Evolutionary conservation across 441 rosid genomes (phyloP).

Genomic region (Syzygium syzygioides): DNA sequence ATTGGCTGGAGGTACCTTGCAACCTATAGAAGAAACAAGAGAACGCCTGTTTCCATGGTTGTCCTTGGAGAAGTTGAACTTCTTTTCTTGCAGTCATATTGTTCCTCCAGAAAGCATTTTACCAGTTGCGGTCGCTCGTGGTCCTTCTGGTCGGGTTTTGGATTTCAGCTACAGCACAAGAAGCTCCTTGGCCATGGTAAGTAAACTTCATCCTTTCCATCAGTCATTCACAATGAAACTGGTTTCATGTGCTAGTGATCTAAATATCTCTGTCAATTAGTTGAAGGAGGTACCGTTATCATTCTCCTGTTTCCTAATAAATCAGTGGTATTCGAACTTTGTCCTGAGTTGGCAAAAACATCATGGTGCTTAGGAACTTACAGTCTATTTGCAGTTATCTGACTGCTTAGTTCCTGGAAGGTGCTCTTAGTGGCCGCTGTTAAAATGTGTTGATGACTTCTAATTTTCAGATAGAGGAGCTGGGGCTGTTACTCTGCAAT

Average conservation of each 20-base stretch:
- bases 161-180: constrained; percentile 90
- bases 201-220: constrained; percentile 15
- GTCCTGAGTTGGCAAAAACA: not conserved
- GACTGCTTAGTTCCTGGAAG: not conserved
- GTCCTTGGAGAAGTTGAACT: constrained; percentile 54
- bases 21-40: constrained; percentile 95
- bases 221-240: not conserved
- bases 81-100: constrained; percentile 90
- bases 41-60: constrained; percentile 91
- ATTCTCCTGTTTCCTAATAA: not conserved
- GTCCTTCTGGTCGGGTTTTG: constrained; percentile 75
- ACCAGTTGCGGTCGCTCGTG: constrained; percentile 75
- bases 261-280: not conserved
- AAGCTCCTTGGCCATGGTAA: constrained; percentile 60
- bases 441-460: constrained; percentile 9
- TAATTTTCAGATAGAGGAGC: constrained; percentile 69
- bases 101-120: constrained; percentile 80
- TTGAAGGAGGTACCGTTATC: not conserved
- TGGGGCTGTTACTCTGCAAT: constrained; percentile 86
- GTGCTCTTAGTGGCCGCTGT: not conserved
- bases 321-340: not conserved
- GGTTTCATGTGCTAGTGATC: not conserved
- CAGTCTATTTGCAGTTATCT: not conserved
- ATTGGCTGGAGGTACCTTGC: constrained; percentile 95
- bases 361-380: not conserved